These are phyloP conservation scores for Calamus simplicifolius DNA, from an alignment of 176 grass and related monocot genomes.

Conservation along the genomic window DNA sequence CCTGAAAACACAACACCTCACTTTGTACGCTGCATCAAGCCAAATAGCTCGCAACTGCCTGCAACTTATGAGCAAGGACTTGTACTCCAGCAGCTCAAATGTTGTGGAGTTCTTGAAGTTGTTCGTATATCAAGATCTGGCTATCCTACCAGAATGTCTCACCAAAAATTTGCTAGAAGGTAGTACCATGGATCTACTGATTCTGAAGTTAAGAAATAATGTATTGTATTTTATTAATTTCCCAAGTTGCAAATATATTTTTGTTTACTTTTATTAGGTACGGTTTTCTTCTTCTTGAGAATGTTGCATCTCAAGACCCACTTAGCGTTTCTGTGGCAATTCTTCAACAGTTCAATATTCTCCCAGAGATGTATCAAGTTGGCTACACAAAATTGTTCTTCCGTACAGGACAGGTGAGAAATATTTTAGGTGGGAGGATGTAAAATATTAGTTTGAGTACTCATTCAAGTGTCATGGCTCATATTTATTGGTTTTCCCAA, in stretches of 20 bases:
- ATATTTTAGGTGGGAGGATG: no score
- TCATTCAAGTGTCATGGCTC: not conserved
- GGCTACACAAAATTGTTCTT: conserved; percentile 99
- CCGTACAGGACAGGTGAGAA: conserved; percentile 86
- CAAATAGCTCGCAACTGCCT: conserved; percentile 89
- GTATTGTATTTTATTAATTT: not conserved
- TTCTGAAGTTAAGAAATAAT: no score
- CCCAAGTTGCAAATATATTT: conserved; percentile 5
- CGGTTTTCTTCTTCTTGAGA: conserved; percentile 92
- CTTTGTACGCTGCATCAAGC: conserved; percentile 97
- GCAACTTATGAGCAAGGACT: conserved; percentile 83
- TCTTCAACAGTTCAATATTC: conserved; percentile 95
- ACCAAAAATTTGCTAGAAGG: conserved; percentile 92
- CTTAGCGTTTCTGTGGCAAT: conserved; percentile 95
- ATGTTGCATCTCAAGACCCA: conserved; percentile 81
- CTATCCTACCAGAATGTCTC: conserved; percentile 96
- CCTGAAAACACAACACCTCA: conserved; percentile 91
- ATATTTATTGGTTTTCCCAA: no score
- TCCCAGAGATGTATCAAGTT: conserved; percentile 99
- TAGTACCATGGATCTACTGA: conserved; percentile 16
- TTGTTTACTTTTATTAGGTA: conserved; percentile 47
- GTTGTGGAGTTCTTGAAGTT: conserved; percentile 98
- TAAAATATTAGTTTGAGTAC: no score
- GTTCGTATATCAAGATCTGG: conserved; percentile 97
- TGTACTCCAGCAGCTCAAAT: conserved; percentile 87